Percentiles rank a stretch among this genome's conserved stretches.
Evolutionary conservation across 2,329 filamentous ascomycete species (phyloP).

Genomic region (Eurotiales sp.): DNA sequence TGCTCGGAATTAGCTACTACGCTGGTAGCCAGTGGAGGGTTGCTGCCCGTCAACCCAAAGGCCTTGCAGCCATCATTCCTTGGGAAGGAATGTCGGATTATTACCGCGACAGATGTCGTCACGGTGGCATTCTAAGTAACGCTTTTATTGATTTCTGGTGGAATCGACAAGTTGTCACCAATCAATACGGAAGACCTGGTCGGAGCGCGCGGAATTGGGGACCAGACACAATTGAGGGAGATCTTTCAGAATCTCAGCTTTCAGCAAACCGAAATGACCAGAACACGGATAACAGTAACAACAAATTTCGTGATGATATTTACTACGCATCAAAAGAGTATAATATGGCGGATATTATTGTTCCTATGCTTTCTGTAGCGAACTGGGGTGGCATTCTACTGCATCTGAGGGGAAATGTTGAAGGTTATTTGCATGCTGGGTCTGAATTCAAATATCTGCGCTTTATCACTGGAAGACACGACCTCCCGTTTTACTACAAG

Average conservation of each 20-base stretch:
- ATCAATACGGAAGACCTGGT: constrained; percentile 38
- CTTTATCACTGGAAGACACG: constrained; percentile 66
- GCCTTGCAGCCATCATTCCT: constrained; percentile 49
- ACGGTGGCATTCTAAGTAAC: constrained; percentile 60
- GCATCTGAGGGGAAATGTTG: constrained; percentile 1
- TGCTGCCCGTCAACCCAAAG: constrained; percentile 50
- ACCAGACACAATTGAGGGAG: constrained; percentile 22
- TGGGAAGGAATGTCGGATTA: constrained; percentile 58
- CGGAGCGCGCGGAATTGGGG: constrained; percentile 20
- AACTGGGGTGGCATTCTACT: constrained; percentile 2
- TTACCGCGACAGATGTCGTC: constrained; percentile 56
- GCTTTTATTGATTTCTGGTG: constrained; percentile 63
- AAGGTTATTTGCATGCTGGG: neutral
- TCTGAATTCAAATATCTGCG: constrained; percentile 50
- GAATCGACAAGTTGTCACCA: constrained; percentile 58
- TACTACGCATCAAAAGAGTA: neutral
- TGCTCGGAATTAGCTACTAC: constrained; percentile 51
- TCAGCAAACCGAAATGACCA: constrained; percentile 3
- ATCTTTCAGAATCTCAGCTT: constrained; percentile 16
- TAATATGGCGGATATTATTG: neutral
- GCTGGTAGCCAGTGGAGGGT: constrained; percentile 55
- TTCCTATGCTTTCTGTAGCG: neutral
- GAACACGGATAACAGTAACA: neutral
- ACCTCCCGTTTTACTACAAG: constrained; percentile 68
- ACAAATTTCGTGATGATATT: neutral